A percentile compares a stretch with the other conserved stretches of the same genome.
Evolutionary conservation across 1,284 basidiomycete species (phyloP).

Genomic region (Rhodotorula sp.): DNA sequence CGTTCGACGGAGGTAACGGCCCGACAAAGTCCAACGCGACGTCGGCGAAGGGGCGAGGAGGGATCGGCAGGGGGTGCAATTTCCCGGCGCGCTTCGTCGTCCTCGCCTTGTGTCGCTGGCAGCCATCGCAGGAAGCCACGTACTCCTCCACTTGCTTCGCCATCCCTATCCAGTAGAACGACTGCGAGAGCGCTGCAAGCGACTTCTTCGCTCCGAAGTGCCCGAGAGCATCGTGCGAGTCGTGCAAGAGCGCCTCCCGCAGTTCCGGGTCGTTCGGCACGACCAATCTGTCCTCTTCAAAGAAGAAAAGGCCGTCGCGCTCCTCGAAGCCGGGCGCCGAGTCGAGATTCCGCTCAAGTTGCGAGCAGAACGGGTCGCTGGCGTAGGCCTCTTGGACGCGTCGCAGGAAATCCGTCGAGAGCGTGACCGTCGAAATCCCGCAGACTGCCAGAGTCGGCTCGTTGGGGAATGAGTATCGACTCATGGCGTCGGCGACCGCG

Average conservation of each 20-base stretch:
- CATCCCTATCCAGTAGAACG: slow-evolving; percentile 55
- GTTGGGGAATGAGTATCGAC: slow-evolving; percentile 10
- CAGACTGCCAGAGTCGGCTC: neutral
- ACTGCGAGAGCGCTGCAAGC: slow-evolving; percentile 45
- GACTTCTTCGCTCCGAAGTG: slow-evolving; percentile 52
- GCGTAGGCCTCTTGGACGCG: slow-evolving; percentile 47
- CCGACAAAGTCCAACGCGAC: slow-evolving; percentile 46
- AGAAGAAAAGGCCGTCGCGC: slow-evolving; percentile 46
- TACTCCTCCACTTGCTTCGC: neutral
- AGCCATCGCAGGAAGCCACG: slow-evolving; percentile 18
- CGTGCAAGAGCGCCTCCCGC: slow-evolving; percentile 41
- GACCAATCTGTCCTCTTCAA: slow-evolving; percentile 44
- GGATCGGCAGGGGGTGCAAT: slow-evolving; percentile 20
- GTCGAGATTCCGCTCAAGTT: slow-evolving; percentile 7
- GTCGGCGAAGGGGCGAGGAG: slow-evolving; percentile 8
- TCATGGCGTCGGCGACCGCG: slow-evolving; percentile 45
- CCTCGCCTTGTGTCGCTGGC: slow-evolving; percentile 26
- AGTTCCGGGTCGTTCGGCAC: slow-evolving; percentile 45
- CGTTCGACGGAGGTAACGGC: slow-evolving; percentile 49
- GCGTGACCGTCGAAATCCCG: slow-evolving; percentile 51
- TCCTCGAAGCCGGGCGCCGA: no score
- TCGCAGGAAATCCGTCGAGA: slow-evolving; percentile 30
- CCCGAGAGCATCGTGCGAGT: slow-evolving; percentile 48
- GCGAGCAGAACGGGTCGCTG: slow-evolving; percentile 45
- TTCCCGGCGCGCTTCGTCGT: slow-evolving; percentile 11